Evolutionary conservation across 768 basidiomycete genomes (phyloP).

Genomic region (Glaciozyma antarctica): DNA sequence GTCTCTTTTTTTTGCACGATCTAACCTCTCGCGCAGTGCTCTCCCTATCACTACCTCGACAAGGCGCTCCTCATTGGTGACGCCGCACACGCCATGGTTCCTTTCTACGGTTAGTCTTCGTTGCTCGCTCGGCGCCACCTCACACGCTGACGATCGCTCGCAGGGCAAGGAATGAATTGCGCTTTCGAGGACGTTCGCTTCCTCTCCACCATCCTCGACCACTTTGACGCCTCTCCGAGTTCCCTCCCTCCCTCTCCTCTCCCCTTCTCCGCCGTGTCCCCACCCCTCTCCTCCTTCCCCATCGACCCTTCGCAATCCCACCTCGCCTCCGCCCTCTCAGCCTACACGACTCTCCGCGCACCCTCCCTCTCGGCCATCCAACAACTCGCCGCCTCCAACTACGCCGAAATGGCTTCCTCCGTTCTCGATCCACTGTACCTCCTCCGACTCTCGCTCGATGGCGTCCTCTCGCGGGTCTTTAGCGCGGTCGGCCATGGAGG

Average conservation of each 20-base stretch:
- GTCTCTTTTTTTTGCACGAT: neutral
- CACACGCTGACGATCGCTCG: neutral
- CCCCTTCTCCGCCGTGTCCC: slow-evolving; percentile 19
- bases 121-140: slow-evolving; percentile 35
- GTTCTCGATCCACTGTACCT: slow-evolving; percentile 25
- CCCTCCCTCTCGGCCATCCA: slow-evolving; percentile 83
- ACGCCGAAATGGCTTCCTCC: slow-evolving; percentile 52
- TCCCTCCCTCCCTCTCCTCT: slow-evolving; percentile 20
- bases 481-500: slow-evolving; percentile 45
- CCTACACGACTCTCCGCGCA: slow-evolving; percentile 72
- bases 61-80: slow-evolving; percentile 82
- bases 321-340: slow-evolving; percentile 44
- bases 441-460: slow-evolving; percentile 25
- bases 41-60: slow-evolving; percentile 83
- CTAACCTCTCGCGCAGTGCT: slow-evolving; percentile 47
- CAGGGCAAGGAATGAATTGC: slow-evolving; percentile 86
- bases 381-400: slow-evolving; percentile 90
- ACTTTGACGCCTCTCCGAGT: slow-evolving; percentile 49
- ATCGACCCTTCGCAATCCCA: neutral
- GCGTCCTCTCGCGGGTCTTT: slow-evolving; percentile 32
- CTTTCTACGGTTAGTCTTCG: slow-evolving; percentile 58
- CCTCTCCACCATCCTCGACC: slow-evolving; percentile 61
- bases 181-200: slow-evolving; percentile 95
- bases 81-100: slow-evolving; percentile 97
- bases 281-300: neutral